phyloP scores from a whole-genome alignment of 345 rosid species.

The Psidium guajava region DNA sequence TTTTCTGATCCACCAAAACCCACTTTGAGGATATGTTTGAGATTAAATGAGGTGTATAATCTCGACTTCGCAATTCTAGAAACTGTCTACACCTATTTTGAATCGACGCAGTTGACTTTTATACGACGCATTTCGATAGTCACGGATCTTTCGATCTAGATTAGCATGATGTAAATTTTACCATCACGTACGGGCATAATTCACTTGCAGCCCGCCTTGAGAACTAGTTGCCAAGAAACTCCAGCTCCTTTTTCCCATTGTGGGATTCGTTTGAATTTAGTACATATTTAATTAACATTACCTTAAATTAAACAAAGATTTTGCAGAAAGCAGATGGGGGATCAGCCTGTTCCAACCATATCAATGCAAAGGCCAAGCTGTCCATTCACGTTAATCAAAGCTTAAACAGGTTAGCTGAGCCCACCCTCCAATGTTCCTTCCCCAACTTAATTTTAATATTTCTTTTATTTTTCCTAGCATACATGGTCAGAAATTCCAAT shows the following conservation, averaged over 20 bases:
- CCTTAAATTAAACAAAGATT: not conserved
- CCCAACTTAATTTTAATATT: not conserved
- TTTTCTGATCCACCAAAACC: not conserved
- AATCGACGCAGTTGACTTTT: too few relatives aligned
- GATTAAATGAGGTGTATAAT: not conserved
- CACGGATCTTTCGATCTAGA: too few relatives aligned
- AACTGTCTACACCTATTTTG: too few relatives aligned
- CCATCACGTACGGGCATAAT: too few relatives aligned
- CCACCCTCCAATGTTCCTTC: not conserved
- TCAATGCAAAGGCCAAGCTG: not conserved
- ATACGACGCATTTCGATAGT: too few relatives aligned
- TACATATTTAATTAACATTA: not conserved
- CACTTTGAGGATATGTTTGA: not conserved
- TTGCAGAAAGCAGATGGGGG: not conserved
- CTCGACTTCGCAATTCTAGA: too few relatives aligned
- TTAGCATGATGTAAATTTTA: too few relatives aligned
- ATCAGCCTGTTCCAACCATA: not conserved
- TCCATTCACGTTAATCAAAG: not conserved
- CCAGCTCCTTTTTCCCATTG: not conserved
- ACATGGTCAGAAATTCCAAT: not conserved
- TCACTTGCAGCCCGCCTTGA: not conserved
- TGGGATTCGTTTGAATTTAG: not conserved
- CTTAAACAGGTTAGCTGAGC: not conserved
- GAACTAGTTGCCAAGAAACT: not conserved
- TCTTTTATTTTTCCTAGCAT: not conserved